Percentiles rank a stretch among this genome's conserved stretches.
phyloP scores from a whole-genome alignment of 2,329 filamentous ascomycete genomes.

The Fusarium transvaalense region DNA sequence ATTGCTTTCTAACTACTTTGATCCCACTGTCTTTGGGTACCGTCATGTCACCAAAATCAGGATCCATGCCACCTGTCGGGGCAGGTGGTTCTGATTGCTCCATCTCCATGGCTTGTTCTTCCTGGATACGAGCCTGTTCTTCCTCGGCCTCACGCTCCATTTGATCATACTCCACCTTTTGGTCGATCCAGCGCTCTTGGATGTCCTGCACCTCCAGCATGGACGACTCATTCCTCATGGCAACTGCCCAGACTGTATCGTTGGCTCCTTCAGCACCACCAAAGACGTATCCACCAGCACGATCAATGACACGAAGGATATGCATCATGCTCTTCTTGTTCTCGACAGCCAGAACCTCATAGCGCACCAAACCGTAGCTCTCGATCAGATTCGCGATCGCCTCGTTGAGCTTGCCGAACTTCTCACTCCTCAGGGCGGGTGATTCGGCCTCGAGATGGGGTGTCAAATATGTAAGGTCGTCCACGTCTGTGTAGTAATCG shows the following conservation, averaged over 20 bases:
- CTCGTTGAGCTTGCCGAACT: slow-evolving; percentile 86
- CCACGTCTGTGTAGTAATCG: slow-evolving; percentile 97
- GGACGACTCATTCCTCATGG: slow-evolving; percentile 82
- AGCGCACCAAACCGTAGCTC: slow-evolving; percentile 88
- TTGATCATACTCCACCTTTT: slow-evolving; percentile 88
- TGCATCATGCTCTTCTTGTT: slow-evolving; percentile 98
- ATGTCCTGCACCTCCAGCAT: slow-evolving; percentile 88
- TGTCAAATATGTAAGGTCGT: slow-evolving; percentile 87
- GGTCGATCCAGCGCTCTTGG: slow-evolving; percentile 95
- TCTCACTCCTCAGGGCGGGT: slow-evolving; percentile 74
- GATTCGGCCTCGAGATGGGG: slow-evolving; percentile 85
- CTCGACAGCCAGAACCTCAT: slow-evolving; percentile 94
- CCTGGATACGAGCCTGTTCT: slow-evolving; percentile 71
- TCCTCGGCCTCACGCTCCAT: slow-evolving; percentile 81
- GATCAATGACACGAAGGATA: slow-evolving; percentile 87
- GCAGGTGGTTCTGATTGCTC: slow-evolving; percentile 46
- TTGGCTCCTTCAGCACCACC: slow-evolving; percentile 91
- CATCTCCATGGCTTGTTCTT: slow-evolving; percentile 56
- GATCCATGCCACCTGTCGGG: slow-evolving; percentile 52
- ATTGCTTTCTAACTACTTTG: slow-evolving; percentile 76
- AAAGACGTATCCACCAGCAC: slow-evolving; percentile 93
- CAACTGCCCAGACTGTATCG: slow-evolving; percentile 96
- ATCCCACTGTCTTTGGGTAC: slow-evolving; percentile 73
- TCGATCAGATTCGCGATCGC: slow-evolving; percentile 90
- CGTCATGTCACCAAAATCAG: slow-evolving; percentile 65